These are phyloP conservation scores for Pseudogymnoascus sp. DNA, from an alignment of 2,329 filamentous ascomycete species.

Conservation along the genomic window DNA sequence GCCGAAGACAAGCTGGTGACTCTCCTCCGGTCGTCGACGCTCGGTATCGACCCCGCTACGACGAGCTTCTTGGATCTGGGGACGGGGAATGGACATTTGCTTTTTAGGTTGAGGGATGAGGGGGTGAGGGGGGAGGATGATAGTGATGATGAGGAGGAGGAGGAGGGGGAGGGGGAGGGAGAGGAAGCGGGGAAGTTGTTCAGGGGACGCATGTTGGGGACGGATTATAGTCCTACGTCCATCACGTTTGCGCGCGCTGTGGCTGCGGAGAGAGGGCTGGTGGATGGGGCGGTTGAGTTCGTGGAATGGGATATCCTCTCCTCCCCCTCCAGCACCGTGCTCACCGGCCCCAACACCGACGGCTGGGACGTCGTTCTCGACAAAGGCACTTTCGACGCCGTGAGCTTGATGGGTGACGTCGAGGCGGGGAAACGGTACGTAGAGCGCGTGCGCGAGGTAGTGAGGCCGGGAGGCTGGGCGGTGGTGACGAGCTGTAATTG, in stretches of 20 bases:
- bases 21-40: constrained; percentile 46
- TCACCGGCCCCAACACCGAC: constrained; percentile 13
- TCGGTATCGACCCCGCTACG: neutral
- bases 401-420: constrained; percentile 60
- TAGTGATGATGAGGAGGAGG: constrained; percentile 28
- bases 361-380: constrained; percentile 92
- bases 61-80: constrained; percentile 71
- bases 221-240: constrained; percentile 76
- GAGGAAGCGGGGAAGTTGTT: constrained; percentile 37
- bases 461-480: constrained; percentile 64
- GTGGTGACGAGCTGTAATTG: constrained; percentile 96
- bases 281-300: constrained; percentile 35
- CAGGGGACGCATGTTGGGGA: constrained; percentile 64
- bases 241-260: constrained; percentile 66
- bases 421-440: constrained; percentile 65
- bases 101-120: constrained; percentile 65
- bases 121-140: constrained; percentile 19
- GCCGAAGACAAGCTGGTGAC: constrained; percentile 73
- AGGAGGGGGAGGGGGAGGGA: constrained; percentile 33
- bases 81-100: constrained; percentile 85
- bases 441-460: constrained; percentile 55
- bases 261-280: constrained; percentile 30
- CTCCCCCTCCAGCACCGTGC: constrained; percentile 30
- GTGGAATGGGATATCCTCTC: constrained; percentile 43
- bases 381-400: constrained; percentile 96